phyloP scores from a whole-genome alignment of 1,284 basidiomycete species.

The Trametes sp. region DNA sequence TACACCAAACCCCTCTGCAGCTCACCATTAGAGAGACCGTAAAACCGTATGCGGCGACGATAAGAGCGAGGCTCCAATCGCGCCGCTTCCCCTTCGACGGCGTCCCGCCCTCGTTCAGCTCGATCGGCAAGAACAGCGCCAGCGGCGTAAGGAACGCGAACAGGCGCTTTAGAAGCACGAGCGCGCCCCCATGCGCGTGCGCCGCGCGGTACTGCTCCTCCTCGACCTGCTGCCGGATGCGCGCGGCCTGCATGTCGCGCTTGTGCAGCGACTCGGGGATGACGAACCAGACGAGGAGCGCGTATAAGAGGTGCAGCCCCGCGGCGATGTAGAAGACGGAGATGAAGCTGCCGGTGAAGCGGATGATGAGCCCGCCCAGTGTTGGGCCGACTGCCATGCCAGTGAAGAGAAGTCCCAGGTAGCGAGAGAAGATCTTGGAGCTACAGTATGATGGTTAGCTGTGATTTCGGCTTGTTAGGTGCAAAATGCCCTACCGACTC shows the following conservation, averaged over 20 bases:
- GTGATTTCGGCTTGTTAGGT: background rate
- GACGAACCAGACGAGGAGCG: slow-evolving; percentile 60
- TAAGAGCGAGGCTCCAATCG: slow-evolving; percentile 75
- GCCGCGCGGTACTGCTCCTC: slow-evolving; percentile 26
- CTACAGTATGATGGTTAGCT: slow-evolving; percentile 35
- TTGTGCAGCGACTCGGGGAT: slow-evolving; percentile 80
- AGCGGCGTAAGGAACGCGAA: slow-evolving; percentile 74
- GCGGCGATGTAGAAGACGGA: slow-evolving; percentile 77
- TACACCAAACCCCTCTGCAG: background rate
- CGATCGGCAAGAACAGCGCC: slow-evolving; percentile 64
- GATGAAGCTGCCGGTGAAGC: slow-evolving; percentile 61
- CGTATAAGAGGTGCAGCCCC: slow-evolving; percentile 56
- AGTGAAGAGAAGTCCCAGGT: slow-evolving; percentile 65
- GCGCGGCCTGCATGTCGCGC: slow-evolving; percentile 47
- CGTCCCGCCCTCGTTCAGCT: slow-evolving; percentile 40
- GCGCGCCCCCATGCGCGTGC: slow-evolving; percentile 27
- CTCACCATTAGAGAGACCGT: slow-evolving; percentile 64
- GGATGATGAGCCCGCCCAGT: slow-evolving; percentile 72
- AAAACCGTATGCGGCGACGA: slow-evolving; percentile 65
- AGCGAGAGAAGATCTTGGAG: slow-evolving; percentile 69
- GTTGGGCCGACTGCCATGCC: slow-evolving; percentile 81
- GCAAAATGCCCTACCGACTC: slow-evolving; percentile 47
- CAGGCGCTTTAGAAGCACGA: slow-evolving; percentile 44
- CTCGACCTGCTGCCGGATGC: slow-evolving; percentile 44
- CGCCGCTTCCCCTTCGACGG: slow-evolving; percentile 50